These are phyloP conservation scores for Suillus ampliporus DNA, from an alignment of 768 basidiomycete species.

Conservation along the genomic window DNA sequence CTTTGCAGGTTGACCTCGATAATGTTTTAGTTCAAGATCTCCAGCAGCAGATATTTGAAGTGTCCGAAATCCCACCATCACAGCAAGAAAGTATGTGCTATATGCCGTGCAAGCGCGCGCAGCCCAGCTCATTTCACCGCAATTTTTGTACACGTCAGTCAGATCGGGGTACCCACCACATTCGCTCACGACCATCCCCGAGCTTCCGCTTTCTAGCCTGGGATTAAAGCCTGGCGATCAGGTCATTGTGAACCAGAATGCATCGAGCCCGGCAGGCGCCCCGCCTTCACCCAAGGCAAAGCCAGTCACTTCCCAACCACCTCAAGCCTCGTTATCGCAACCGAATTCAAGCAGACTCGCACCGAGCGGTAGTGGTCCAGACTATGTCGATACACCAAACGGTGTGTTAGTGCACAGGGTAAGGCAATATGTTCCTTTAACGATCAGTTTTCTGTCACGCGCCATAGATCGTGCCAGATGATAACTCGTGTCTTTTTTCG, in stretches of 20 bases:
- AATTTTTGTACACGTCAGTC: conserved; percentile 47
- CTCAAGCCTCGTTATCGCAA: conserved; percentile 21
- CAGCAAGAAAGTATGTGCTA: conserved; percentile 79
- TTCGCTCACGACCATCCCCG: conserved; percentile 70
- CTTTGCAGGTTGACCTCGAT: conserved; percentile 71
- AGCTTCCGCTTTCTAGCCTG: conserved; percentile 76
- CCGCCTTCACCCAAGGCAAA: conserved; percentile 15
- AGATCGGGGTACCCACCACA: conserved; percentile 88
- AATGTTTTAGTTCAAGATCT: conserved; percentile 74
- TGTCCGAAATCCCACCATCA: conserved; percentile 73
- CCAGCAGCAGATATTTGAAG: conserved; percentile 68
- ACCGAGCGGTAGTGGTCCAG: conserved; percentile 46
- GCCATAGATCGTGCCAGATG: conserved; percentile 86
- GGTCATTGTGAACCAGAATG: conserved; percentile 71
- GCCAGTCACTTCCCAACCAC: conserved; percentile 19
- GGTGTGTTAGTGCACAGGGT: conserved; percentile 80
- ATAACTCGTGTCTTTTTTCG: conserved; percentile 95
- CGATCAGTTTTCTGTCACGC: background rate
- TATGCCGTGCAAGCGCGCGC: conserved; percentile 34
- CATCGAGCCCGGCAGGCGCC: conserved; percentile 20
- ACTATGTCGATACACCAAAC: conserved; percentile 64
- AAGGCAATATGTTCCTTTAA: conserved; percentile 2
- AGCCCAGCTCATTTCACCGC: background rate
- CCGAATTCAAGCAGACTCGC: conserved; percentile 22
- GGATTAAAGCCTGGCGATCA: conserved; percentile 84